A percentile compares a stretch with the other conserved stretches of the same genome.
phyloP scores from a whole-genome alignment of 2,329 filamentous ascomycete species.

The Didymella sp. region DNA sequence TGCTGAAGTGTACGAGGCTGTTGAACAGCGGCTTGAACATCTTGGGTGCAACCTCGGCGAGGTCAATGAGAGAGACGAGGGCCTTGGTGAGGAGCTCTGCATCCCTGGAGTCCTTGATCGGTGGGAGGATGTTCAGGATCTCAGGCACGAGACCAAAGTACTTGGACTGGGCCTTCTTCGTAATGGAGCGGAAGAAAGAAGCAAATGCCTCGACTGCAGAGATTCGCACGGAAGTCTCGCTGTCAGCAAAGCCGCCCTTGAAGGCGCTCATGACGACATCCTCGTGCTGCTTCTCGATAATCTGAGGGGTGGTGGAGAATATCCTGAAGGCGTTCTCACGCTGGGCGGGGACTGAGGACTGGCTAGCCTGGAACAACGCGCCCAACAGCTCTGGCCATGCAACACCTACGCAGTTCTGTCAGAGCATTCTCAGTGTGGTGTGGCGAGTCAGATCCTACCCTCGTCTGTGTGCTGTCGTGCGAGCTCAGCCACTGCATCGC shows the following conservation, averaged over 20 bases:
- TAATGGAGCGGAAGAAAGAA: constrained; percentile 90
- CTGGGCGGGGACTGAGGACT: constrained; percentile 80
- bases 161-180: constrained; percentile 85
- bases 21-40: constrained; percentile 98
- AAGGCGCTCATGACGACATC: constrained; percentile 89
- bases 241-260: constrained; percentile 89
- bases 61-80: constrained; percentile 87
- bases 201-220: constrained; percentile 97
- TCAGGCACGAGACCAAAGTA: constrained; percentile 88
- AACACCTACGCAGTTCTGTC: constrained; percentile 63
- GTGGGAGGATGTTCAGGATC: constrained; percentile 91
- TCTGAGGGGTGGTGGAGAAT: constrained; percentile 90
- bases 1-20: constrained; percentile 88
- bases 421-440: background rate
- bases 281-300: constrained; percentile 96
- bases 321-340: constrained; percentile 94
- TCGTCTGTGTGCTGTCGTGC: constrained; percentile 94
- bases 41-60: constrained; percentile 91
- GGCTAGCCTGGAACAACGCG: constrained; percentile 87
- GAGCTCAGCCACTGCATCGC: constrained; percentile 95
- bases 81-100: constrained; percentile 91
- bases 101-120: constrained; percentile 89
- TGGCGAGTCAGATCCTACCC: constrained; percentile 62
- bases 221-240: constrained; percentile 81
- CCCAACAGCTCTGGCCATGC: constrained; percentile 89